Conservation (phyloP, 805 yeast genomes). For the Jamesozyma hellenica region DNA sequence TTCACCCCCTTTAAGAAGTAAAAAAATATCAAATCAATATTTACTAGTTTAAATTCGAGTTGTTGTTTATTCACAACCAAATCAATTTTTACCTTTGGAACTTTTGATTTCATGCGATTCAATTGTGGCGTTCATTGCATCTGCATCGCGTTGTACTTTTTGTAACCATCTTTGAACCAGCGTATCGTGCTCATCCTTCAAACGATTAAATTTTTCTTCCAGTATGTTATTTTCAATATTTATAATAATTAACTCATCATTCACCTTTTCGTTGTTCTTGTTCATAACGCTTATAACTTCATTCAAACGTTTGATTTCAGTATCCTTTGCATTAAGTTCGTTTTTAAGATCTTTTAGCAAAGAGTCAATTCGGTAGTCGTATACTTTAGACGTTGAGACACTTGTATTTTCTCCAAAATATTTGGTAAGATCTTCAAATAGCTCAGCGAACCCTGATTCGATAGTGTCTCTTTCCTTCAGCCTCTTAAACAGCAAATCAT, state of each 20-base stretch:
- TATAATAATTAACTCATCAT: constrained; percentile 55
- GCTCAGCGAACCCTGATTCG: constrained; percentile 15
- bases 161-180: constrained; percentile 52
- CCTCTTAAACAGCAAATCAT: constrained; percentile 8
- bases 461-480: constrained; percentile 12
- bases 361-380: background rate
- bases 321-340: constrained; percentile 10
- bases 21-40: too few species aligned
- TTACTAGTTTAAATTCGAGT: too few species aligned
- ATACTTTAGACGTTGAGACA: background rate
- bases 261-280: constrained; percentile 46
- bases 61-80: too few species aligned
- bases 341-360: background rate
- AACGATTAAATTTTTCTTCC: constrained; percentile 26
- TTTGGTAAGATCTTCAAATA: constrained; percentile 10
- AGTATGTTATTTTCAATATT: constrained; percentile 44
- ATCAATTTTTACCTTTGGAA: too few species aligned
- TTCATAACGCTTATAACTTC: constrained; percentile 36
- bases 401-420: background rate
- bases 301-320: constrained; percentile 21
- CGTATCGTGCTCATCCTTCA: constrained; percentile 40
- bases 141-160: constrained; percentile 50
- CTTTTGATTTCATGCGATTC: background rate
- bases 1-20: too few species aligned
- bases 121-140: constrained; percentile 37